phyloP scores from a whole-genome alignment of 2,329 filamentous ascomycete genomes.

The Botryotinia calthae region DNA sequence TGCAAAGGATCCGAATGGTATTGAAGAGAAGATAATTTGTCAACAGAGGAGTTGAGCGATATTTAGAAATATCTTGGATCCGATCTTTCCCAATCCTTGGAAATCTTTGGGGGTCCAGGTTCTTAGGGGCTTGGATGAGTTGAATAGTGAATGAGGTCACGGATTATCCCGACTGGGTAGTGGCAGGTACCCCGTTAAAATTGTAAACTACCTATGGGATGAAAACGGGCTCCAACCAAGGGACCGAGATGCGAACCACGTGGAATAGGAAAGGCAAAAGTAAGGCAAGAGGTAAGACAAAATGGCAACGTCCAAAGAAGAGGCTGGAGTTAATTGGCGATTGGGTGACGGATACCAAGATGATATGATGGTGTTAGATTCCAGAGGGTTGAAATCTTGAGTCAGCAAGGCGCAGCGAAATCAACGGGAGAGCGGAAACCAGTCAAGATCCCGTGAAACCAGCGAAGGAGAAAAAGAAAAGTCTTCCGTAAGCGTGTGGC shows the following conservation, averaged over 20 bases:
- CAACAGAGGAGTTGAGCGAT: neutral
- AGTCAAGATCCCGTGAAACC: constrained; percentile 5
- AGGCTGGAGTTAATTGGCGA: constrained; percentile 7
- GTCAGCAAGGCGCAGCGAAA: constrained; percentile 16
- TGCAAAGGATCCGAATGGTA: neutral
- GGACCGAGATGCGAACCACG: constrained; percentile 12
- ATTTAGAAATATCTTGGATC: constrained; percentile 8
- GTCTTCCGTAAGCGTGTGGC: constrained; percentile 16
- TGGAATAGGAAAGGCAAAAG: neutral
- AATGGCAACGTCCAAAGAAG: neutral
- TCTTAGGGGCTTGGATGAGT: neutral
- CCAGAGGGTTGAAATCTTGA: constrained; percentile 12
- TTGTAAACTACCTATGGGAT: neutral
- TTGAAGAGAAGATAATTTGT: neutral
- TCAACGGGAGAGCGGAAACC: neutral
- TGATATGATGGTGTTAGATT: neutral
- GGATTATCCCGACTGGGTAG: constrained; percentile 1
- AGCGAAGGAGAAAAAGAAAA: neutral
- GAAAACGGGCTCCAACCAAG: constrained; percentile 14
- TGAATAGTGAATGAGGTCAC: constrained; percentile 16
- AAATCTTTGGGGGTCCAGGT: neutral
- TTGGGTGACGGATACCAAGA: neutral
- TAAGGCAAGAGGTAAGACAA: neutral
- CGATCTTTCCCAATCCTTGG: constrained; percentile 8
- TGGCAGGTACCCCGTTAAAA: neutral